Conservation (phyloP, 768 basidiomycete genomes). For the Russula virescens region DNA sequence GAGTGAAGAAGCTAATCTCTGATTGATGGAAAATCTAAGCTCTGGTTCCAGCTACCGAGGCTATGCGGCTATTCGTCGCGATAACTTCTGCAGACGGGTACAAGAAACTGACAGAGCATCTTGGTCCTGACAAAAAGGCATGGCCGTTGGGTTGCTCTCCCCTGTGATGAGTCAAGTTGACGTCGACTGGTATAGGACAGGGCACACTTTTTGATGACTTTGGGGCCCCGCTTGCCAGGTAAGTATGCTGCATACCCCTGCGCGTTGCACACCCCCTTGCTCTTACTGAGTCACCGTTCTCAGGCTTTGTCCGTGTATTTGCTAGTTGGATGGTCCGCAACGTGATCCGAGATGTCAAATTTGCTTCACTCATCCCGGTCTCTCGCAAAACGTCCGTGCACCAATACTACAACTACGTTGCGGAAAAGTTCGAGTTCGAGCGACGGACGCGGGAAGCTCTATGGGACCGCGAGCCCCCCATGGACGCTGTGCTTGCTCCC, state of each 20-base stretch:
- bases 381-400: slow-evolving; percentile 11
- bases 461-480: slow-evolving; percentile 27
- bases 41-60: too few species aligned
- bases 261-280: not conserved
- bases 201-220: too few species aligned
- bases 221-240: slow-evolving; percentile 19
- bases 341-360: slow-evolving; percentile 11
- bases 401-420: slow-evolving; percentile 13
- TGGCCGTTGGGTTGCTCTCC: not conserved
- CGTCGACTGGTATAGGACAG: too few species aligned
- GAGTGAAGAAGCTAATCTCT: too few species aligned
- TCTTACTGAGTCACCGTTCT: too few species aligned
- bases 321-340: too few species aligned
- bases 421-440: slow-evolving; percentile 13
- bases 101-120: slow-evolving; percentile 17
- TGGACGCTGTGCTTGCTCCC: slow-evolving; percentile 32
- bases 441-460: slow-evolving; percentile 25
- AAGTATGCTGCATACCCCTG: not conserved
- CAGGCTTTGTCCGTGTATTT: slow-evolving; percentile 18
- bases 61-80: too few species aligned
- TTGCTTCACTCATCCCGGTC: slow-evolving; percentile 1
- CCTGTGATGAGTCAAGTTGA: not conserved
- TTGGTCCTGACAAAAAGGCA: slow-evolving; percentile 22
- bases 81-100: slow-evolving; percentile 21
- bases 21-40: too few species aligned